Conservation (phyloP, 805 yeast species). For the Zygosaccharomyces pseudorouxii region DNA sequence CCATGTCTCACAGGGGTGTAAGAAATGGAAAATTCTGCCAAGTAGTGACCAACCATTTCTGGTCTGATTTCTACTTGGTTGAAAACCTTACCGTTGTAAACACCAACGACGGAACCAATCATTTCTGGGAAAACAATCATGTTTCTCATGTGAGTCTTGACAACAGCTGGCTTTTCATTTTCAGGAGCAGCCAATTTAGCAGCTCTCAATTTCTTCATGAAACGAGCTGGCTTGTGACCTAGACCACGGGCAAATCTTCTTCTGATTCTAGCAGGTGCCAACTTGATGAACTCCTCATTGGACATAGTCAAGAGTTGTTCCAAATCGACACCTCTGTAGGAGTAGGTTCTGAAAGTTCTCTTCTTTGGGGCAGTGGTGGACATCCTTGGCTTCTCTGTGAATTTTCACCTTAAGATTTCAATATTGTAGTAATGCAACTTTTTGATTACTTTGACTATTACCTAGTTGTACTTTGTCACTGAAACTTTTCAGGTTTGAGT, state of each 20-base stretch:
- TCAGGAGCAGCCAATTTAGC: constrained; percentile 86
- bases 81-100: constrained; percentile 99
- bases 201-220: constrained; percentile 95
- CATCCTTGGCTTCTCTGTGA: constrained; percentile 15
- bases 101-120: constrained; percentile 98
- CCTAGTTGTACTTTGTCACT: not conserved
- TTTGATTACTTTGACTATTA: not conserved
- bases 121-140: constrained; percentile 98
- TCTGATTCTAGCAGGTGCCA: constrained; percentile 98
- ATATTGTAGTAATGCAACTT: too few relatives aligned
- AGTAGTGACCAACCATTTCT: constrained; percentile 99
- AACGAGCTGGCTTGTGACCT: constrained; percentile 90
- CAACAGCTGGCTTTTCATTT: constrained; percentile 95
- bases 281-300: constrained; percentile 94
- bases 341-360: constrained; percentile 93
- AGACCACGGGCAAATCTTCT: constrained; percentile 99
- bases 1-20: constrained; percentile 99
- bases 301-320: constrained; percentile 87
- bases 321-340: constrained; percentile 98
- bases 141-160: constrained; percentile 99
- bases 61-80: constrained; percentile 98
- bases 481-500: constrained; percentile 1
- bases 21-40: constrained; percentile 99
- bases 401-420: not conserved
- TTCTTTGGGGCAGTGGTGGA: constrained; percentile 50